Conservation (phyloP, 2,329 filamentous ascomycete genomes). For the Teratosphaeriaceae sp. region DNA sequence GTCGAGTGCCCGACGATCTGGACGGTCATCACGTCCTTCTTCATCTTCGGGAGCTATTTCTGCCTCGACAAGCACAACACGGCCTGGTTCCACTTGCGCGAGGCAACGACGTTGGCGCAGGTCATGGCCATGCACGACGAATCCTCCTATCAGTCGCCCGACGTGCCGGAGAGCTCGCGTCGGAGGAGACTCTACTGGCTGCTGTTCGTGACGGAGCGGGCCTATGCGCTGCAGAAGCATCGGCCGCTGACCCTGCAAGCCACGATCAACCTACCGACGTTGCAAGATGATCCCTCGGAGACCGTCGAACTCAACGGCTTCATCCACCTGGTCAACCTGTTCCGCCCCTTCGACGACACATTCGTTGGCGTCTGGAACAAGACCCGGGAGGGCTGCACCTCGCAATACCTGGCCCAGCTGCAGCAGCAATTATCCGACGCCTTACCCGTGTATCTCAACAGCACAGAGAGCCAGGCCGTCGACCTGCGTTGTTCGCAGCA, state of each 20-base stretch:
- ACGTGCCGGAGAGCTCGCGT: constrained; percentile 47
- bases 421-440: constrained; percentile 47
- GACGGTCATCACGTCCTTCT: constrained; percentile 57
- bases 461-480: constrained; percentile 60
- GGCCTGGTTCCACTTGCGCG: constrained; percentile 56
- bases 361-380: constrained; percentile 62
- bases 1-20: constrained; percentile 49
- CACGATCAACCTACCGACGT: constrained; percentile 49
- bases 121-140: constrained; percentile 55
- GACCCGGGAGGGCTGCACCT: constrained; percentile 39
- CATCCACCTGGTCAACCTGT: constrained; percentile 54
- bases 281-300: constrained; percentile 47
- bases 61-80: constrained; percentile 56
- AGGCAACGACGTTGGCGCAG: constrained; percentile 55
- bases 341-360: constrained; percentile 56
- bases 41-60: constrained; percentile 55
- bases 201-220: constrained; percentile 56
- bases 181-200: constrained; percentile 56
- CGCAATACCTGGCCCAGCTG: constrained; percentile 40
- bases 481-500: constrained; percentile 64
- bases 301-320: constrained; percentile 52
- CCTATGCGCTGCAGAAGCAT: constrained; percentile 57
- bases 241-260: constrained; percentile 56
- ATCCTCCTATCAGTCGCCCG: constrained; percentile 42
- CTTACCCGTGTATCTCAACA: constrained; percentile 50